phyloP scores from a whole-genome alignment of 495 filamentous ascomycete genomes.

The Penicillium antarcticum region DNA sequence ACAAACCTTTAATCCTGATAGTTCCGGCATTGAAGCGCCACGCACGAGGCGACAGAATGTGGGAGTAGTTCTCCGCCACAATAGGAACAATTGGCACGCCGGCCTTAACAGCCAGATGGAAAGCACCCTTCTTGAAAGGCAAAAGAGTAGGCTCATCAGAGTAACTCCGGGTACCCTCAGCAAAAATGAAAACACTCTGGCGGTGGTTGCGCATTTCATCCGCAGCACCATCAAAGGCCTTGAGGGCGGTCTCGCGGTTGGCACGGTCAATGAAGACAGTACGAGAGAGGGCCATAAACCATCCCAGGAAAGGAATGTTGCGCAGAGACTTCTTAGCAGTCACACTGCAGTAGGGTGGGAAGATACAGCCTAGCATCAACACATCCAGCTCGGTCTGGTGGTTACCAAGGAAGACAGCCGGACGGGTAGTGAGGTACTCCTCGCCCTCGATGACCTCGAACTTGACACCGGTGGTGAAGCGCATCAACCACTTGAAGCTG shows the following conservation, averaged over 20 bases:
- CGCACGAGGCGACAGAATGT: constrained; percentile 70
- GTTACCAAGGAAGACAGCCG: constrained; percentile 88
- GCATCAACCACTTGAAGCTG: constrained; percentile 80
- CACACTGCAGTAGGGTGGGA: constrained; percentile 88
- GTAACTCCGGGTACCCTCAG: constrained; percentile 92
- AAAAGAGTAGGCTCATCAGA: constrained; percentile 73
- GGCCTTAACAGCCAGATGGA: constrained; percentile 92
- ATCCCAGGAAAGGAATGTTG: constrained; percentile 82
- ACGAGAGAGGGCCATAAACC: constrained; percentile 91
- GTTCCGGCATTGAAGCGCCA: constrained; percentile 68
- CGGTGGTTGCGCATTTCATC: constrained; percentile 67
- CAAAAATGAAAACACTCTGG: constrained; percentile 92
- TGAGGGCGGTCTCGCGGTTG: constrained; percentile 75
- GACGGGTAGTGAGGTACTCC: constrained; percentile 63
- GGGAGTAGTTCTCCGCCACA: constrained; percentile 79
- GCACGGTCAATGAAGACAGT: constrained; percentile 92
- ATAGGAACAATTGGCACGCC: constrained; percentile 89
- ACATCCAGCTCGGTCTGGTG: constrained; percentile 96
- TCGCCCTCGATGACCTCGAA: constrained; percentile 72
- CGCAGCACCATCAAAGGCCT: constrained; percentile 81
- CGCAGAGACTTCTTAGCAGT: constrained; percentile 87
- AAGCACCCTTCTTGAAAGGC: constrained; percentile 97
- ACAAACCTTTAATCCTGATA: constrained; percentile 76
- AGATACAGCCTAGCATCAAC: constrained; percentile 79
- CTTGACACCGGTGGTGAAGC: constrained; percentile 67